Evolutionary conservation across 345 rosid species (phyloP), one percentile per base, ranked within the genome.

Genomic region (Aquilaria malaccensis): DNA sequence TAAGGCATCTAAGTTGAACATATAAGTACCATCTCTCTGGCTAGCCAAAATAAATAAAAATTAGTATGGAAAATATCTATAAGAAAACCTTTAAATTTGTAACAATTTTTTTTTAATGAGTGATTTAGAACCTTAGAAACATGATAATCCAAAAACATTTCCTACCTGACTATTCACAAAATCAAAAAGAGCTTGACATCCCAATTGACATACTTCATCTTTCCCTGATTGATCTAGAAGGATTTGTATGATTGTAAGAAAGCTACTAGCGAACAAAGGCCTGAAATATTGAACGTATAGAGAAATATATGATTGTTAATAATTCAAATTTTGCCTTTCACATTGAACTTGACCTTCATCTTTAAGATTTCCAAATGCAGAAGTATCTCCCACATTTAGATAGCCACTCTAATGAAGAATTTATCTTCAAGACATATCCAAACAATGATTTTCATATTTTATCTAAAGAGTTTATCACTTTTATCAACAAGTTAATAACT

Each of bases 241-340:
- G 63, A 84, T 77, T 68, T 84, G 84, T 55, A 87, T 64, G 45
- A 87, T 77, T 59, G 85, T 76, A 67, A 87, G 85, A 75, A 84
- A 80, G 85, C 94, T 82, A 68, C 81, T 76, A 10, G 94, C 80
- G 71, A 87, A 87, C 79, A 87, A 69, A n/a, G 86, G 80, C 94
- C 90, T 77, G 82, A 54, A 65, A 69, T n/a, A 60, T 59, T 33
- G 14, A 15, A 33, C 2, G 52, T 60, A 68, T 61, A 32, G 41
- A 65, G 33, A 65, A 62, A 30, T 57, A 58, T 2, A 33, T 9
- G 48, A 66, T 33, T 52, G 13, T 41, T 59, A 43, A 52, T 10
- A 10, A 31, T 37, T 60, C 41, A 51, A 9, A 37, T 9, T 68
- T 14, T 32, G 50, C 33, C 15, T 57, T 22, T 11, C 13, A 47